Evolutionary conservation across 2,329 filamentous ascomycete species (phyloP).

Genomic region (Penicillium expansum): DNA sequence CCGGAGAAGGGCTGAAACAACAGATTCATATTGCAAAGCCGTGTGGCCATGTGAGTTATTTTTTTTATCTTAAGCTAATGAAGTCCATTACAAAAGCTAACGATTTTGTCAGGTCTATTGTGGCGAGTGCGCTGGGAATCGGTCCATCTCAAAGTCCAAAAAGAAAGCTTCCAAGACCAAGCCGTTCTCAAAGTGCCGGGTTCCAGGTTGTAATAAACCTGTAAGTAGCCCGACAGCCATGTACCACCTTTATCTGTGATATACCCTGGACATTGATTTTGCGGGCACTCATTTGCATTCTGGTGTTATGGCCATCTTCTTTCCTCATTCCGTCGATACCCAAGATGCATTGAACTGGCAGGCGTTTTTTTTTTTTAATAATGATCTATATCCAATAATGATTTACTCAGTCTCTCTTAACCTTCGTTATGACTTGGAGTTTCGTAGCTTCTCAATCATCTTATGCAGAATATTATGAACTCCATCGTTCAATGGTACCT

Average conservation of each 20-base stretch:
- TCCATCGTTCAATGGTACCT: background rate
- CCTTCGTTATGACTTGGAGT: background rate
- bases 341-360: constrained; percentile 19
- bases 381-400: constrained; percentile 4
- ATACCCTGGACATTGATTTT: background rate
- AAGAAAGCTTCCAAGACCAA: constrained; percentile 34
- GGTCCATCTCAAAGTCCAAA: constrained; percentile 37
- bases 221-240: constrained; percentile 42
- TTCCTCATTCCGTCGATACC: constrained; percentile 22
- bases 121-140: constrained; percentile 46
- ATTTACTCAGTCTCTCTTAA: background rate
- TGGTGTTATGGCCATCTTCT: constrained; percentile 18
- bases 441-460: background rate
- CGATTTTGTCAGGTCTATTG: constrained; percentile 45
- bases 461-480: background rate
- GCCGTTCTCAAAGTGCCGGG: constrained; percentile 46
- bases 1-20: constrained; percentile 67
- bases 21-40: constrained; percentile 90
- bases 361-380: constrained; percentile 15
- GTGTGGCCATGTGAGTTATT: constrained; percentile 74
- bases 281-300: constrained; percentile 19
- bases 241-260: constrained; percentile 50
- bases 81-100: constrained; percentile 3
- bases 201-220: constrained; percentile 41
- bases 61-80: constrained; percentile 36